These are phyloP conservation scores for Saprolegnia diclina DNA, from an alignment of 352 stramenopile species.

Conservation along the genomic window DNA sequence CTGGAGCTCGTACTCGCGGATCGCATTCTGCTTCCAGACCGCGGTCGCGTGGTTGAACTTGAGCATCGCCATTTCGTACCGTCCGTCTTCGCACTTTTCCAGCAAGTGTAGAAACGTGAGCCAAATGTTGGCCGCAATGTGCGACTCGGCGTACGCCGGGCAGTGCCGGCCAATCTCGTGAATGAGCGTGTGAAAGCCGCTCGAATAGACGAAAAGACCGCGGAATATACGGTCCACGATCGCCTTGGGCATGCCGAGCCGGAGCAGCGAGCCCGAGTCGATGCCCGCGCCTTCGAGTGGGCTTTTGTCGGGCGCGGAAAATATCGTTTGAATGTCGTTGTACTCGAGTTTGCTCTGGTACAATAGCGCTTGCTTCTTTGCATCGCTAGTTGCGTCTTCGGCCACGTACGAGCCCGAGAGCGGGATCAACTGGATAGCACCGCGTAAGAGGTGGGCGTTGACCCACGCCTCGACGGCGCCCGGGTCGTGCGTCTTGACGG, in stretches of 20 bases:
- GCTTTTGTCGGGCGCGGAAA: constrained; percentile 24
- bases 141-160: constrained; percentile 52
- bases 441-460: constrained; percentile 47
- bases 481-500: constrained; percentile 2
- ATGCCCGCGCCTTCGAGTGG: constrained; percentile 58
- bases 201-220: constrained; percentile 80
- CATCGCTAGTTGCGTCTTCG: background rate
- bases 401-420: constrained; percentile 23
- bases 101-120: constrained; percentile 65
- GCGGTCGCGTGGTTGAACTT: constrained; percentile 74
- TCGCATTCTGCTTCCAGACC: constrained; percentile 45
- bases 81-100: constrained; percentile 71
- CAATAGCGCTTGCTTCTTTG: constrained; percentile 7
- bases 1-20: constrained; percentile 42
- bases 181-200: constrained; percentile 80
- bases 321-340: constrained; percentile 23
- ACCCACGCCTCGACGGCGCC: constrained; percentile 63
- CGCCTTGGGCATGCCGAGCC: constrained; percentile 66
- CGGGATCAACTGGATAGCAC: constrained; percentile 21
- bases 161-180: constrained; percentile 71
- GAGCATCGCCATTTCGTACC: constrained; percentile 83
- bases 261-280: constrained; percentile 63
- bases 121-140: constrained; percentile 78
- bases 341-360: constrained; percentile 28
- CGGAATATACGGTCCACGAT: constrained; percentile 73